Evolutionary conservation across 164 flowering plant genomes (phyloP), one percentile per base, ranked within the genome.

Genomic region (Magnolia changhungtana): DNA sequence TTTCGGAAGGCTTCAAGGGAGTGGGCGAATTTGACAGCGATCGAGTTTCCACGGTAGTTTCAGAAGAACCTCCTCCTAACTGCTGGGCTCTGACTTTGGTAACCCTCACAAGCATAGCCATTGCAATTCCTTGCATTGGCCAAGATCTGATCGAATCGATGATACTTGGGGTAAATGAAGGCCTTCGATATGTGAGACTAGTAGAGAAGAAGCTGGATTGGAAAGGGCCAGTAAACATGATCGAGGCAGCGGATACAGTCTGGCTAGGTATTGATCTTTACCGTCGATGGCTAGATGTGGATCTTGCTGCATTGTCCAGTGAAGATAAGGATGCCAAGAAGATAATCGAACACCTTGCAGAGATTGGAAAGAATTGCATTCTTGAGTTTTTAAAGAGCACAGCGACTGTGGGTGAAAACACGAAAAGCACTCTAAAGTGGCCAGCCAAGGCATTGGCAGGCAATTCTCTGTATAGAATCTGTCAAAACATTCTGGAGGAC

Each of bases 71-170:
- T 74, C 88, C 87, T 1, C 88, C 87, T 1, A 85, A 88, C 29
- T 81, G 86, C 78, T 92, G 94, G 96, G 86, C 89, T 72, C 89
- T 92, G 72, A 88, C 94, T n/a, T 69, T 90, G 51, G 90, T 83
- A 77, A 90, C 94, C 70, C 83, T 92, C 50, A 79, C 89, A 31
- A 83, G 85, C 83, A 88, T 90, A 70, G 90, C 88, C 49, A 63
- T 89, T 50, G 85, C 94, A 64, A 84, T 88, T 63, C 91, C 92
- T 16, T 72, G 77, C 67, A 78, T 84, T 19, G 80, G 83, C 14
- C n/a, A 29, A 0, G 1, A 49, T 16, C 49, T 29, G n/a, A 67
- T 68, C 0, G 77, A 88, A 51, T 65, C 69, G 74, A 1, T 52
- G 58, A 67, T 82, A 68, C 87, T 49, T 61, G 83, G 18, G 8